Conservation (phyloP, 225 moss, liverwort and hornwort genomes). For the Physcomitrellopsis africana region DNA sequence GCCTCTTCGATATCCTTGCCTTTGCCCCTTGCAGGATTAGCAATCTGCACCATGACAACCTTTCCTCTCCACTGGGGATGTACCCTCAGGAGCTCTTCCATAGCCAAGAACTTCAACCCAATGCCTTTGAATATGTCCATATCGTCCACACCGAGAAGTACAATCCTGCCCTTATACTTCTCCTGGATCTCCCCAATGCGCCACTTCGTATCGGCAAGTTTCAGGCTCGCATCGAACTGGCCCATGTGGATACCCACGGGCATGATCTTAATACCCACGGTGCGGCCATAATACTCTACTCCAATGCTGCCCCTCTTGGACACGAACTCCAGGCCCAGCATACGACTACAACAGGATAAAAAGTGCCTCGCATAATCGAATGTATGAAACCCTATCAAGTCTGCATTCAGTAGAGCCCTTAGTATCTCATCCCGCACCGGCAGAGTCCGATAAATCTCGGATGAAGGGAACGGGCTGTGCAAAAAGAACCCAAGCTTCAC, state of each 20-base stretch:
- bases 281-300: slow-evolving; percentile 94
- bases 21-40: slow-evolving; percentile 84
- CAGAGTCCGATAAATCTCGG: slow-evolving; percentile 95
- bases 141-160: slow-evolving; percentile 94
- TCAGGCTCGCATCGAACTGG: slow-evolving; percentile 73
- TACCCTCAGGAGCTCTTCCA: slow-evolving; percentile 87
- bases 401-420: slow-evolving; percentile 84
- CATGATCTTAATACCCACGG: slow-evolving; percentile 97
- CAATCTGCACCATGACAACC: slow-evolving; percentile 92
- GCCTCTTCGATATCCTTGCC: slow-evolving; percentile 90
- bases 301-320: slow-evolving; percentile 98
- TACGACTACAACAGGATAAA: slow-evolving; percentile 93
- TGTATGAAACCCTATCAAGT: slow-evolving; percentile 97
- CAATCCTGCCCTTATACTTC: slow-evolving; percentile 78
- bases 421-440: slow-evolving; percentile 97
- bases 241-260: slow-evolving; percentile 93
- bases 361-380: slow-evolving; percentile 99
- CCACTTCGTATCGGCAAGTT: slow-evolving; percentile 68
- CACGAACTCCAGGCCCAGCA: slow-evolving; percentile 94
- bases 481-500: slow-evolving; percentile 98
- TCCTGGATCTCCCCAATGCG: slow-evolving; percentile 72
- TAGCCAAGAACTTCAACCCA: slow-evolving; percentile 91
- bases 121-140: slow-evolving; percentile 99
- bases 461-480: slow-evolving; percentile 96
- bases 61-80: slow-evolving; percentile 79